These are phyloP conservation scores for Posidonia australis DNA, from an alignment of 106 monocot species.

Conservation along the genomic window DNA sequence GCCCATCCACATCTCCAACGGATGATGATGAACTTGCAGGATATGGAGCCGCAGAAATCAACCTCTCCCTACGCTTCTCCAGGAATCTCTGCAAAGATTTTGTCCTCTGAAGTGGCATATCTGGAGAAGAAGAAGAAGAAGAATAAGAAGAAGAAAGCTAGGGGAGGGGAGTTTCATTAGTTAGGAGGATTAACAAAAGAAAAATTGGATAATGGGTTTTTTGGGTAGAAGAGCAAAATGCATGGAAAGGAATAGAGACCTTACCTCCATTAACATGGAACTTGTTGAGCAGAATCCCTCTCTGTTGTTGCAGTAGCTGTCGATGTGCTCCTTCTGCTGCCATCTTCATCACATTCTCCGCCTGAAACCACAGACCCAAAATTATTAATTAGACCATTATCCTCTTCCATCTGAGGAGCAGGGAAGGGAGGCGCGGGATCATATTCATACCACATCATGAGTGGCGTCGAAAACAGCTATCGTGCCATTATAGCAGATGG, in stretches of 20 bases:
- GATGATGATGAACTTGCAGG: background rate
- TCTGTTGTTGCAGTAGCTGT: background rate
- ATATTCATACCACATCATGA: constrained; percentile 2
- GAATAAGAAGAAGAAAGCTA: background rate
- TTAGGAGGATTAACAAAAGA: too few relatives aligned
- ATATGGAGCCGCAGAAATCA: background rate
- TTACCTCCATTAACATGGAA: background rate
- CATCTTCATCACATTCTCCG: constrained; percentile 6
- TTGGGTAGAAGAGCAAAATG: too few relatives aligned
- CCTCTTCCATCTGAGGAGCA: background rate
- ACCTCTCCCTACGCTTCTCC: constrained; percentile 15
- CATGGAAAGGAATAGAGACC: too few relatives aligned
- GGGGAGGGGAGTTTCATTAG: too few relatives aligned
- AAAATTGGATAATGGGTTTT: too few relatives aligned
- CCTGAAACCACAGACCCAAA: constrained; percentile 1
- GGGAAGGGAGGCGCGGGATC: background rate
- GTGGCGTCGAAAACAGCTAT: background rate
- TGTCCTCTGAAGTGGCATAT: constrained; percentile 13
- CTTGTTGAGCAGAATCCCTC: background rate
- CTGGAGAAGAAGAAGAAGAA: constrained; percentile 1
- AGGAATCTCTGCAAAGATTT: constrained; percentile 15
- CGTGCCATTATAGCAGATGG: constrained; percentile 18
- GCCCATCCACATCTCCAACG: background rate
- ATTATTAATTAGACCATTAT: background rate
- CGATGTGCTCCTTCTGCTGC: background rate